Percentiles rank a stretch among this genome's conserved stretches.
Evolutionary conservation across 2,329 filamentous ascomycete species (phyloP).

Genomic region (Helminthosporium solani): DNA sequence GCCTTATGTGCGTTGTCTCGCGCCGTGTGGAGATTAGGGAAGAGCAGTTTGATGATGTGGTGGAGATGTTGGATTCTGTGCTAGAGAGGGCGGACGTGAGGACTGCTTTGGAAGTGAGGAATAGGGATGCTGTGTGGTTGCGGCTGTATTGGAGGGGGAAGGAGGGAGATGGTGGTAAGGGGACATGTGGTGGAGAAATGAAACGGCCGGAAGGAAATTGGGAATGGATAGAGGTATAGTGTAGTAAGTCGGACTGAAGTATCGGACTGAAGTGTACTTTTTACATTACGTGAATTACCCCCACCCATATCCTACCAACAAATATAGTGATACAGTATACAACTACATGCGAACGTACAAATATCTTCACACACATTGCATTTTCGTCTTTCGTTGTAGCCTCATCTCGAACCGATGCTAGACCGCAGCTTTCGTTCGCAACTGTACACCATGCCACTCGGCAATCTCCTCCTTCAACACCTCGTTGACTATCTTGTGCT

Average conservation of each 20-base stretch:
- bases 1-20: conserved; percentile 62
- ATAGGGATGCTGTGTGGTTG: conserved; percentile 78
- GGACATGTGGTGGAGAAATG: neutral
- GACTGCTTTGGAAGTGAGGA: conserved; percentile 62
- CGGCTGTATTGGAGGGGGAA: conserved; percentile 22
- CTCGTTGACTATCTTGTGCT: conserved; percentile 78
- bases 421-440: conserved; percentile 62
- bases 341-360: neutral
- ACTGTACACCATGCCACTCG: conserved; percentile 79
- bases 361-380: neutral
- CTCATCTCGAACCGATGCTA: neutral
- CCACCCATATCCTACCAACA: too few relatives aligned
- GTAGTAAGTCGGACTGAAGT: too few relatives aligned
- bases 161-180: neutral
- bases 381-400: neutral
- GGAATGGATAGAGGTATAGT: neutral
- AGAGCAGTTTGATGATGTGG: conserved; percentile 68
- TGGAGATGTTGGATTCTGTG: conserved; percentile 58
- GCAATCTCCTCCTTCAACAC: conserved; percentile 74
- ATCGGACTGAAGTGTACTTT: too few relatives aligned
- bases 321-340: too few relatives aligned
- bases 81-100: conserved; percentile 50
- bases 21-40: conserved; percentile 65
- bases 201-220: neutral
- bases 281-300: too few relatives aligned